A percentile compares a stretch with the other conserved stretches of the same genome.
Evolutionary conservation across 345 rosid species (phyloP).

Genomic region (Gossypium arboreum): DNA sequence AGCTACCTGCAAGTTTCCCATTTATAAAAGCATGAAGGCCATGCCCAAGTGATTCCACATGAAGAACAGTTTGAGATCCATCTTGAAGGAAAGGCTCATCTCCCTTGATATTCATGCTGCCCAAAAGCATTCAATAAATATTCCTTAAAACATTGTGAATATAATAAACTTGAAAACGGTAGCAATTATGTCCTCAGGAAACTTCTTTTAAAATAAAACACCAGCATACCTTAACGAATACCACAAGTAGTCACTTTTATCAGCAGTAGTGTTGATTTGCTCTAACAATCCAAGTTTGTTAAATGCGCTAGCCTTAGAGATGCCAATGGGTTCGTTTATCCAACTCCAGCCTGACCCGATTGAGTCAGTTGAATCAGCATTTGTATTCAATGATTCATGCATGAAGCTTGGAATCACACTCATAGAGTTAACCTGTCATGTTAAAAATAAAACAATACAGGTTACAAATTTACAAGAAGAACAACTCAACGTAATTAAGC

Average conservation of each 20-base stretch:
- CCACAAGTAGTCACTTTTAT: constrained; percentile 87
- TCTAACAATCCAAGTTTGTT: constrained; percentile 66
- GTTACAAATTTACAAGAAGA: constrained; percentile 2
- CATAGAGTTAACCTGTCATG: constrained; percentile 64
- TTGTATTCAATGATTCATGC: constrained; percentile 39
- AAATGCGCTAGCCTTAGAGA: constrained; percentile 61
- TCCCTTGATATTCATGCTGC: constrained; percentile 48
- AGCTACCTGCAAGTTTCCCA: constrained; percentile 69
- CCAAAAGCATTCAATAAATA: constrained; percentile 10
- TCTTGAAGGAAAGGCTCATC: constrained; percentile 55
- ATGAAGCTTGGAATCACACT: constrained; percentile 46
- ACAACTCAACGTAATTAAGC: not conserved
- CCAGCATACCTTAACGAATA: constrained; percentile 67
- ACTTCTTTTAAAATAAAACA: constrained; percentile 2
- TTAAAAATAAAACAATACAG: not conserved
- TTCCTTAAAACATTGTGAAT: constrained; percentile 2
- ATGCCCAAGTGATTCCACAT: constrained; percentile 82
- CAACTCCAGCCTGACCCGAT: constrained; percentile 71
- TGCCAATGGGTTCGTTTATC: constrained; percentile 76
- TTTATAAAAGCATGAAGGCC: constrained; percentile 75
- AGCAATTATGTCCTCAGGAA: not conserved
- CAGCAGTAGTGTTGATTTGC: constrained; percentile 86
- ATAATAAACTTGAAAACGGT: constrained; percentile 4
- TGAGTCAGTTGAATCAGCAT: constrained; percentile 40
- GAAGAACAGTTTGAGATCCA: constrained; percentile 71